A percentile compares a stretch with the other conserved stretches of the same genome.
These are phyloP conservation scores for Trichoderma virens DNA, from an alignment of 495 filamentous ascomycete genomes.

Conservation along the genomic window DNA sequence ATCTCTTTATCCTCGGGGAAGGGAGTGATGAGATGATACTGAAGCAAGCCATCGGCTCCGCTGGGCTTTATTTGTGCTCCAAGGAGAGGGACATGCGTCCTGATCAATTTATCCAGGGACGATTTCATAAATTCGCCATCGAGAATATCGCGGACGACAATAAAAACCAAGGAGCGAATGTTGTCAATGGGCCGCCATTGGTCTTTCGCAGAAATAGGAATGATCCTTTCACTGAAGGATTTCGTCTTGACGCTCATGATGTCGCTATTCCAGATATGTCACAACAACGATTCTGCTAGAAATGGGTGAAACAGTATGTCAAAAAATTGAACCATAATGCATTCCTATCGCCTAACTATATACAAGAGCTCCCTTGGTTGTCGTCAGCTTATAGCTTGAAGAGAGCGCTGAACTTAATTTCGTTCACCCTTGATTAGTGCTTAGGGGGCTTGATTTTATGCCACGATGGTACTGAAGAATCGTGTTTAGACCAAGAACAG, in stretches of 20 bases:
- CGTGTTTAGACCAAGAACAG: no score
- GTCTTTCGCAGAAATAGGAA: not conserved
- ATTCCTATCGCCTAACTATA: not conserved
- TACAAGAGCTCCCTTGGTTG: not conserved
- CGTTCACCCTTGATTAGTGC: not conserved
- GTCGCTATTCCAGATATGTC: not conserved
- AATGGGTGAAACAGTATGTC: not conserved
- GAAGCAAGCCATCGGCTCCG: not conserved
- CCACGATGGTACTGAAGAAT: no score
- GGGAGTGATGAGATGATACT: conserved; percentile 6
- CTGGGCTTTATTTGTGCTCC: not conserved
- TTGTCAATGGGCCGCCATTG: conserved; percentile 9
- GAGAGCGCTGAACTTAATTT: not conserved
- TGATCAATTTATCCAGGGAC: conserved; percentile 8
- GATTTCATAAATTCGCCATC: not conserved
- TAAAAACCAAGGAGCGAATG: conserved; percentile 9
- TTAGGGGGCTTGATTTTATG: not conserved
- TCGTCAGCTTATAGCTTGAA: not conserved
- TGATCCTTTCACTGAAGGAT: not conserved
- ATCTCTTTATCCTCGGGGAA: not conserved
- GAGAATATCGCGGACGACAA: conserved; percentile 9
- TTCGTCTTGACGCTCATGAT: not conserved
- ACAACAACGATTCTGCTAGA: not conserved
- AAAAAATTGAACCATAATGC: not conserved
- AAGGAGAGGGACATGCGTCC: conserved; percentile 4